Percentiles rank a stretch among this genome's conserved stretches.
These are phyloP conservation scores for Phytophthora melonis DNA, from an alignment of 352 stramenopile genomes.

Conservation along the genomic window DNA sequence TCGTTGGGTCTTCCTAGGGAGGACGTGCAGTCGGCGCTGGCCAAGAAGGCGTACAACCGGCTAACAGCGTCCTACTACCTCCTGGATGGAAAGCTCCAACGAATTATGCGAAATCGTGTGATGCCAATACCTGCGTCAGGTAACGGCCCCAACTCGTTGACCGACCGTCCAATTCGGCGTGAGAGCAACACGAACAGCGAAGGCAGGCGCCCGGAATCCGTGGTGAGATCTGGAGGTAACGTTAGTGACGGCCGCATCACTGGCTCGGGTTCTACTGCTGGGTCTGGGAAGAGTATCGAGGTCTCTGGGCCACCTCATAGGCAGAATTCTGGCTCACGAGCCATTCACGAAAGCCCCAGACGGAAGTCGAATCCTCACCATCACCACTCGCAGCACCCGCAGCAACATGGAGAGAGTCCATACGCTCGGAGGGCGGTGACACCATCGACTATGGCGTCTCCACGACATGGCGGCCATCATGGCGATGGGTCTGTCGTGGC, in stretches of 20 bases:
- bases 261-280: slow-evolving; percentile 9
- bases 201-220: slow-evolving; percentile 20
- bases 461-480: slow-evolving; percentile 5
- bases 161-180: slow-evolving; percentile 11
- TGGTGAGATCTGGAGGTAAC: slow-evolving; percentile 17
- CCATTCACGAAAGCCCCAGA: slow-evolving; percentile 22
- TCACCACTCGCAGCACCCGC: slow-evolving; percentile 14
- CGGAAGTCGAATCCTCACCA: slow-evolving; percentile 23
- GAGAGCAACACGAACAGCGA: slow-evolving; percentile 19
- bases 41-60: slow-evolving; percentile 67
- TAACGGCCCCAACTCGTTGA: not conserved
- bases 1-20: slow-evolving; percentile 54
- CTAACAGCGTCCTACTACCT: slow-evolving; percentile 85
- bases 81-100: slow-evolving; percentile 65
- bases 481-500: not conserved
- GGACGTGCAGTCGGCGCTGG: slow-evolving; percentile 53
- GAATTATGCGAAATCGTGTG: slow-evolving; percentile 47
- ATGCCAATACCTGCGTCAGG: slow-evolving; percentile 3
- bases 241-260: slow-evolving; percentile 12
- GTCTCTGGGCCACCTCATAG: slow-evolving; percentile 4
- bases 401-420: slow-evolving; percentile 19
- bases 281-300: slow-evolving; percentile 12
- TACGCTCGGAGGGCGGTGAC: slow-evolving; percentile 28
- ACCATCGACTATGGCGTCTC: slow-evolving; percentile 13
- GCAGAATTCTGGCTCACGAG: slow-evolving; percentile 15